Evolutionary conservation across 345 rosid genomes (phyloP).

Genomic region (Eucalyptus marginata): DNA sequence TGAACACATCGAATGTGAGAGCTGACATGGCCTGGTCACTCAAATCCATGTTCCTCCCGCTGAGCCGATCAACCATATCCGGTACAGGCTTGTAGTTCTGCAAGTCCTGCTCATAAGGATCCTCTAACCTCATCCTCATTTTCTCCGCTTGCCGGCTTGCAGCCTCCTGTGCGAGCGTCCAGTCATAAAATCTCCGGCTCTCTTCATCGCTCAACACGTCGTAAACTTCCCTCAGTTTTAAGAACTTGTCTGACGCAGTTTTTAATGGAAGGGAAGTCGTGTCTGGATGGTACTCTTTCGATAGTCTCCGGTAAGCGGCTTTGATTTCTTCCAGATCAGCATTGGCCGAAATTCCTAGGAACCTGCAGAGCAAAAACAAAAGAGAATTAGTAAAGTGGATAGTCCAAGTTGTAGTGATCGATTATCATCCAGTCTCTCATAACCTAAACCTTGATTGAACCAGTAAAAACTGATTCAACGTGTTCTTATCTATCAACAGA

Average conservation of each 20-base stretch:
- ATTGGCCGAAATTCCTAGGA: constrained; percentile 56
- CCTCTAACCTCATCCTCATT: constrained; percentile 57
- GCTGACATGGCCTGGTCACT: constrained; percentile 84
- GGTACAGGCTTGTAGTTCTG: constrained; percentile 37
- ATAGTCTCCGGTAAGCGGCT: constrained; percentile 70
- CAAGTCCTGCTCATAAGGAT: constrained; percentile 54
- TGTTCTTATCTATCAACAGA: neutral
- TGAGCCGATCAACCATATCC: constrained; percentile 79
- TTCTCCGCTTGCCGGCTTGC: constrained; percentile 81
- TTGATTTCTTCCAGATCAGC: constrained; percentile 88
- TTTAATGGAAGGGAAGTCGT: constrained; percentile 81
- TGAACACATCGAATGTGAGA: constrained; percentile 53
- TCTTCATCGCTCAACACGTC: constrained; percentile 51
- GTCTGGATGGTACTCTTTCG: constrained; percentile 96
- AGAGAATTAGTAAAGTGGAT: neutral
- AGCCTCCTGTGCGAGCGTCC: constrained; percentile 86
- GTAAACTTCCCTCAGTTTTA: constrained; percentile 62
- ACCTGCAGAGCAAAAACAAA: constrained; percentile 17
- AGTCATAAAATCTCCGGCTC: constrained; percentile 69
- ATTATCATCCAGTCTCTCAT: neutral
- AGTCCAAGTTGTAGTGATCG: neutral
- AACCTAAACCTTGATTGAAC: neutral
- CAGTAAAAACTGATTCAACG: neutral
- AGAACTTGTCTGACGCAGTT: constrained; percentile 75
- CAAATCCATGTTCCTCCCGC: constrained; percentile 66